Evolutionary conservation across 257 asterid species (phyloP).

Genomic region (Forsythia suspensa): DNA sequence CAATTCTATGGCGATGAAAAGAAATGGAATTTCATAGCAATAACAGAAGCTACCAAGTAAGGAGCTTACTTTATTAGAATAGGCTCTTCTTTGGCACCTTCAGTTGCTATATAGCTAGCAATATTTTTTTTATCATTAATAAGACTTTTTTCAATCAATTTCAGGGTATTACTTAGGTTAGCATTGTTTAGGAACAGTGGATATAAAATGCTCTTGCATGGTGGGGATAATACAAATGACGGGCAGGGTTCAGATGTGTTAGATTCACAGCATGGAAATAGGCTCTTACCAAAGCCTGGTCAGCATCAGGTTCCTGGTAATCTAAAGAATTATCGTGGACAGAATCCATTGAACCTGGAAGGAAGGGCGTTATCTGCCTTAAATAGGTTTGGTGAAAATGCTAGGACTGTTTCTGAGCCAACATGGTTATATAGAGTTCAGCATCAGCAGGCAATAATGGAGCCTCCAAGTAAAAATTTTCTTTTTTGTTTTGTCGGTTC

Average conservation of each 20-base stretch:
- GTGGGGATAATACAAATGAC: conserved; percentile 71
- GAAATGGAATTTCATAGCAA: conserved; percentile 87
- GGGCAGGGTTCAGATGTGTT: conserved; percentile 35
- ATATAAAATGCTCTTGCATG: conserved; percentile 90
- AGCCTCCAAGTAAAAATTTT: conserved; percentile 53
- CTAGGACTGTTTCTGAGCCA: conserved; percentile 67
- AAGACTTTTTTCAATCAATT: conserved; percentile 22
- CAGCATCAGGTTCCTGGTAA: conserved; percentile 40
- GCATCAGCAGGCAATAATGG: conserved; percentile 66
- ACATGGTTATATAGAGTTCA: conserved; percentile 79
- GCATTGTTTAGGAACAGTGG: conserved; percentile 63
- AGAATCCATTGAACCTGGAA: conserved; percentile 59
- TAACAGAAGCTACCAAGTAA: conserved; percentile 83
- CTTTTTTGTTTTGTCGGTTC: neutral
- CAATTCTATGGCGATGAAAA: conserved; percentile 77
- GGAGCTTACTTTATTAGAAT: conserved; percentile 12
- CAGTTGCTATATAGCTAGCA: conserved; percentile 1
- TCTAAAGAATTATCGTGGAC: conserved; percentile 41
- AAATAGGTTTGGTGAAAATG: conserved; percentile 78
- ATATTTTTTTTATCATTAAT: conserved; percentile 12
- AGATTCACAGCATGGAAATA: conserved; percentile 33
- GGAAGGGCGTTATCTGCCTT: conserved; percentile 95
- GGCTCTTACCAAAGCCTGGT: conserved; percentile 32
- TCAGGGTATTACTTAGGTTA: conserved; percentile 81
- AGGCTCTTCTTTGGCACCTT: conserved; percentile 12